A percentile compares a stretch with the other conserved stretches of the same genome.
Evolutionary conservation across 1,284 basidiomycete species (phyloP).

Genomic region (Puccinia triticina): DNA sequence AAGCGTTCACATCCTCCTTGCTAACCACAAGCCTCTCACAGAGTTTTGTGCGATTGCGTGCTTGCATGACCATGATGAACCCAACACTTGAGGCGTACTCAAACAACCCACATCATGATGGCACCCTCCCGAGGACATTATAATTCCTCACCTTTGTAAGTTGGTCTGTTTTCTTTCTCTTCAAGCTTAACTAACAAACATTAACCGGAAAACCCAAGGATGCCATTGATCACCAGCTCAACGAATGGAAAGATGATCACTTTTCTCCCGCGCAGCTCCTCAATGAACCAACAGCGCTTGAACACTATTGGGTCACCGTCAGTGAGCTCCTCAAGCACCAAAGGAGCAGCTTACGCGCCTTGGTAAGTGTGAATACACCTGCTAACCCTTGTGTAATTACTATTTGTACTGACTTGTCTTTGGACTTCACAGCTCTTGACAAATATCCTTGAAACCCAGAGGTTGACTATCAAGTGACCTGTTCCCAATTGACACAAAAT

Average conservation of each 20-base stretch:
- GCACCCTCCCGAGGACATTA: neutral
- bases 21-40: neutral
- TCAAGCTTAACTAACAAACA: neutral
- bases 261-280: neutral
- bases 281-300: neutral
- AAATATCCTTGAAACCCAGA: constrained; percentile 11
- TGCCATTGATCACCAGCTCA: neutral
- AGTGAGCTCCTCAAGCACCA: constrained; percentile 8
- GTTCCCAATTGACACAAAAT: neutral
- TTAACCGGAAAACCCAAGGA: too few species aligned
- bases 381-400: too few species aligned
- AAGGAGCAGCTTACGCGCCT: neutral
- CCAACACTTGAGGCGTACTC: neutral
- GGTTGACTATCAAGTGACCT: neutral
- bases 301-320: neutral
- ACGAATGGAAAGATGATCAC: neutral
- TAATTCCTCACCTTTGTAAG: neutral
- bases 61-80: neutral
- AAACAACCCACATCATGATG: neutral
- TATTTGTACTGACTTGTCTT: too few species aligned
- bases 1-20: too few species aligned
- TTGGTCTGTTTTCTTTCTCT: neutral
- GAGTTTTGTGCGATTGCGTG: neutral
- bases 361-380: neutral
- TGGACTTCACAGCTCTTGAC: neutral